Conservation (phyloP, 2,329 filamentous ascomycete species). For the Microdochium nivale region DNA sequence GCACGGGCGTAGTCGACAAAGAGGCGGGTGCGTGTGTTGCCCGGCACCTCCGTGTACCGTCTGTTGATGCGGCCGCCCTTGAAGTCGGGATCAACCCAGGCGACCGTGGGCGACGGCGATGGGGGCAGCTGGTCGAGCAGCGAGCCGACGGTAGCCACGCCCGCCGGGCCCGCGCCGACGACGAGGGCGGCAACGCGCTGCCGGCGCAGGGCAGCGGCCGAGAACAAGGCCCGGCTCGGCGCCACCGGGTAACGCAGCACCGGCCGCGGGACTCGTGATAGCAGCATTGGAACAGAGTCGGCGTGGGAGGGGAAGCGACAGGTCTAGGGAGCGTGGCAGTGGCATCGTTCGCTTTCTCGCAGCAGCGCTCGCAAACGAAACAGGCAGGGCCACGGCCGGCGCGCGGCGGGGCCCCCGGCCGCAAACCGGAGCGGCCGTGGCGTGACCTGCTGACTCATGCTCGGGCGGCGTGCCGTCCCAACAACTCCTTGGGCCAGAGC, state of each 20-base stretch:
- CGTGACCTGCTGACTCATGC: not conserved
- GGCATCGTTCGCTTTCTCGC: too few relatives aligned
- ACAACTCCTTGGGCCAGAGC: too few relatives aligned
- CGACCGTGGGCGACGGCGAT: conserved; percentile 34
- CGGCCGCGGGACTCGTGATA: too few relatives aligned
- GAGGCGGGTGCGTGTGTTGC: conserved; percentile 52
- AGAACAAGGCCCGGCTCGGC: not conserved
- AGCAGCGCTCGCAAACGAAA: too few relatives aligned
- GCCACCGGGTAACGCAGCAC: not conserved
- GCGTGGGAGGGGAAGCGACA: too few relatives aligned
- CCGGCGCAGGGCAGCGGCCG: not conserved
- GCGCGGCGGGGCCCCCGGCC: not conserved
- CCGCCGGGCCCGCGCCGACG: conserved; percentile 49
- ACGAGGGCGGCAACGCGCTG: conserved; percentile 33
- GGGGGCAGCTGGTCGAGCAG: conserved; percentile 40
- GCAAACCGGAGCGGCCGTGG: not conserved
- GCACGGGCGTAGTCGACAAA: conserved; percentile 50
- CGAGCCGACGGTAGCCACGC: conserved; percentile 53
- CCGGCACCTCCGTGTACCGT: conserved; percentile 52
- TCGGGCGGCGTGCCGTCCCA: too few relatives aligned
- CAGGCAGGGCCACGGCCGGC: too few relatives aligned
- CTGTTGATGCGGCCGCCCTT: conserved; percentile 41
- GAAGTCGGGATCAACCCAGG: conserved; percentile 52
- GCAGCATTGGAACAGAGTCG: too few relatives aligned
- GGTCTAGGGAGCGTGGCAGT: not conserved